A percentile compares a stretch with the other conserved stretches of the same genome.
These are phyloP conservation scores for Anthostomella pinea DNA, from an alignment of 2,329 filamentous ascomycete species.

Conservation along the genomic window DNA sequence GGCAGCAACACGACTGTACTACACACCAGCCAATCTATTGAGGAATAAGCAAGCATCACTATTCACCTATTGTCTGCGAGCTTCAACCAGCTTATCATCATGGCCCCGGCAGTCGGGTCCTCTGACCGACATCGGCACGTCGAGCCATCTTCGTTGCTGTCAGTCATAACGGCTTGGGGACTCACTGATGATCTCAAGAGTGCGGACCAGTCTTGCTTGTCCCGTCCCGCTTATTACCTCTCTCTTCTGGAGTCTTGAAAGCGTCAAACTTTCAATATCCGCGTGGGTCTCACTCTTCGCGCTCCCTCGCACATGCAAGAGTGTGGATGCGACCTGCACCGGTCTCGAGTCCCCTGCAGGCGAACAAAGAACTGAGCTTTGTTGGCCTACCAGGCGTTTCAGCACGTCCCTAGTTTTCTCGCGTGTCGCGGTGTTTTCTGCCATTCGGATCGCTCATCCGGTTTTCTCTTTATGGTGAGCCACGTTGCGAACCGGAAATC, in stretches of 20 bases:
- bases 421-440: constrained; percentile 9
- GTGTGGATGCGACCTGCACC: constrained; percentile 17
- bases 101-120: neutral
- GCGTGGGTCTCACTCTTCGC: constrained; percentile 14
- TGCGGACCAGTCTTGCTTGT: too few relatives aligned
- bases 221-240: too few relatives aligned
- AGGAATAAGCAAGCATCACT: neutral
- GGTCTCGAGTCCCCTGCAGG: constrained; percentile 18
- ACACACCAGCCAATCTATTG: constrained; percentile 14
- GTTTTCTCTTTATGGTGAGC: constrained; percentile 11
- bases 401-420: constrained; percentile 11
- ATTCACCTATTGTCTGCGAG: neutral
- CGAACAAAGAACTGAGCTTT: constrained; percentile 7
- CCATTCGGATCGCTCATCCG: constrained; percentile 12
- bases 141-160: neutral
- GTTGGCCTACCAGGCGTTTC: constrained; percentile 8
- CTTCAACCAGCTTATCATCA: too few relatives aligned
- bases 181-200: too few relatives aligned
- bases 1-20: constrained; percentile 16
- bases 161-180: too few relatives aligned
- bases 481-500: constrained; percentile 14
- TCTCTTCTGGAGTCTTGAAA: neutral
- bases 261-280: constrained; percentile 13
- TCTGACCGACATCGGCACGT: constrained; percentile 9
- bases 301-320: constrained; percentile 13